Conservation (phyloP, 495 filamentous ascomycete species). For the Penicillium egyptiacum region DNA sequence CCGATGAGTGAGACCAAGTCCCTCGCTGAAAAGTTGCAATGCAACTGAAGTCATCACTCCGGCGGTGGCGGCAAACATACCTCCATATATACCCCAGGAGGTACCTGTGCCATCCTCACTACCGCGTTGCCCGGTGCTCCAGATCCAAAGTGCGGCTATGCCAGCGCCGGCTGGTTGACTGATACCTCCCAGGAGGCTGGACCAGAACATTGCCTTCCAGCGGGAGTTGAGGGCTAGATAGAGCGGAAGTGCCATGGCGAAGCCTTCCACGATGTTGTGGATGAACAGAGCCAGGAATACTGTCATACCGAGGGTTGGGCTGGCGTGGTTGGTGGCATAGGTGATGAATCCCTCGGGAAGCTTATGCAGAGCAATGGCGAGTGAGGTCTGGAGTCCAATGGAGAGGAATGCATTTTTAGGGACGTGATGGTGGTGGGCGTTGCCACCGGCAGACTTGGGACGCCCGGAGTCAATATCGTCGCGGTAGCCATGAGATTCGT, state of each 20-base stretch:
- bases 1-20: slow-evolving; percentile 76
- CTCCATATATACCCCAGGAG: slow-evolving; percentile 75
- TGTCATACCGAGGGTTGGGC: slow-evolving; percentile 77
- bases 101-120: slow-evolving; percentile 49
- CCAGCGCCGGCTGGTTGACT: slow-evolving; percentile 85
- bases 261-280: slow-evolving; percentile 97
- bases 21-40: slow-evolving; percentile 85
- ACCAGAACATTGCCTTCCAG: slow-evolving; percentile 78
- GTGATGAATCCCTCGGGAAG: slow-evolving; percentile 98
- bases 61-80: slow-evolving; percentile 84
- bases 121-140: slow-evolving; percentile 50
- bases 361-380: slow-evolving; percentile 95
- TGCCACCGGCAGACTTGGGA: slow-evolving; percentile 31
- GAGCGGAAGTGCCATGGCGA: slow-evolving; percentile 86
- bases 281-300: slow-evolving; percentile 96
- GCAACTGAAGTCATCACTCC: slow-evolving; percentile 95
- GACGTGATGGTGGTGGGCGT: slow-evolving; percentile 91
- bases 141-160: slow-evolving; percentile 82
- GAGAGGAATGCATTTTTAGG: slow-evolving; percentile 89
- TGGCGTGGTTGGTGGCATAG: slow-evolving; percentile 96
- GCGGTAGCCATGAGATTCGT: slow-evolving; percentile 13
- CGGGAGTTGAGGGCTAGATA: slow-evolving; percentile 82
- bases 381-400: slow-evolving; percentile 87
- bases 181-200: slow-evolving; percentile 77
- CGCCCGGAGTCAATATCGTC: slow-evolving; percentile 30